Evolutionary conservation across 176 grass and related monocot genomes (phyloP).

Genomic region (Rhynchospora pubera): DNA sequence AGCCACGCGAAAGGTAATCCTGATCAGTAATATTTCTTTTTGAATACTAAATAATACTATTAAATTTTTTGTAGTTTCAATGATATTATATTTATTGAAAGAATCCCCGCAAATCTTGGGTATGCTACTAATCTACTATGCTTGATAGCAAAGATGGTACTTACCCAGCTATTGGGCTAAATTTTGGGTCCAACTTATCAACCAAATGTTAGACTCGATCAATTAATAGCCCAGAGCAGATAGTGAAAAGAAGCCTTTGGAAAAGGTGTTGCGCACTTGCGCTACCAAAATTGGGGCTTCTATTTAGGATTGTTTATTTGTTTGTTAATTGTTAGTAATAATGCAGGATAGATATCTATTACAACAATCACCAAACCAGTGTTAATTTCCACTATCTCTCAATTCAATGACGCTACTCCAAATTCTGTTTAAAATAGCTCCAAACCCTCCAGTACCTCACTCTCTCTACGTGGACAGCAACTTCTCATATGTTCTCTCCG

Average conservation of each 20-base stretch:
- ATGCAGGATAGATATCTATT: not conserved
- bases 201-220: not conserved
- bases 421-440: slow-evolving; percentile 11
- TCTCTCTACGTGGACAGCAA: slow-evolving; percentile 13
- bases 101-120: too few species aligned
- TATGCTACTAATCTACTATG: too few species aligned
- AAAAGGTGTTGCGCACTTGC: not conserved
- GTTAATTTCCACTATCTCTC: not conserved
- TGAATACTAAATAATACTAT: too few species aligned
- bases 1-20: too few species aligned
- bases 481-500: not conserved
- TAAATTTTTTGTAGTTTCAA: too few species aligned
- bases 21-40: too few species aligned
- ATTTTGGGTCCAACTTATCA: not conserved
- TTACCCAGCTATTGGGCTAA: not conserved
- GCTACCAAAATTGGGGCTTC: not conserved
- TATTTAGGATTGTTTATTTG: not conserved
- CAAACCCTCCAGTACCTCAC: not conserved
- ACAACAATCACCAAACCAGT: not conserved
- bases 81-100: too few species aligned
- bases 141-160: not conserved
- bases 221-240: not conserved
- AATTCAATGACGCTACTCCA: slow-evolving; percentile 2
- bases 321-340: too few species aligned
- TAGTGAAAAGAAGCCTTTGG: not conserved